Percentiles rank a stretch among this genome's conserved stretches.
These are phyloP conservation scores for Bryoglossum gracile DNA, from an alignment of 495 filamentous ascomycete genomes.

Conservation along the genomic window DNA sequence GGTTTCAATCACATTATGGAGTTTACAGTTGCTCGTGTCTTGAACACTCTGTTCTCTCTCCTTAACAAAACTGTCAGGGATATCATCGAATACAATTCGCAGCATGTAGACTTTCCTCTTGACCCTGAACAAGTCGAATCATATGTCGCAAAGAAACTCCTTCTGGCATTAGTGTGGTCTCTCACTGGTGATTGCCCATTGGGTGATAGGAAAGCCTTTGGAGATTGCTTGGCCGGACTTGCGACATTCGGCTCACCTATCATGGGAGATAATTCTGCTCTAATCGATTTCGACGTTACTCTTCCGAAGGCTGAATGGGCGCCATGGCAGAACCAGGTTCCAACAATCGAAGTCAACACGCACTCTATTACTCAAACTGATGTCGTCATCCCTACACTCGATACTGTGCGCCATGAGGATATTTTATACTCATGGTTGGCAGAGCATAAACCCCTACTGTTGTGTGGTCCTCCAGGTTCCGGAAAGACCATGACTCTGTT, in stretches of 20 bases:
- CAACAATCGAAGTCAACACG: constrained; percentile 90
- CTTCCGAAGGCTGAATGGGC: constrained; percentile 83
- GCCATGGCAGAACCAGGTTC: constrained; percentile 90
- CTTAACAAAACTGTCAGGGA: constrained; percentile 88
- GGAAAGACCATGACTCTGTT: constrained; percentile 99
- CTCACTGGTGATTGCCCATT: constrained; percentile 93
- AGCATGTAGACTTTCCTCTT: constrained; percentile 89
- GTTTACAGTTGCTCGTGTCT: constrained; percentile 79
- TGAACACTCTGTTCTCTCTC: constrained; percentile 91
- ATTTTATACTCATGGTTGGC: constrained; percentile 98
- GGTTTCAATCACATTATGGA: constrained; percentile 96
- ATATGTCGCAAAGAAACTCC: constrained; percentile 85
- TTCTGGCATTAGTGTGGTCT: constrained; percentile 88
- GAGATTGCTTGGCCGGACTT: constrained; percentile 68
- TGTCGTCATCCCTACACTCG: constrained; percentile 92
- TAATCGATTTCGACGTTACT: constrained; percentile 91
- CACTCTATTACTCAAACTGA: constrained; percentile 96
- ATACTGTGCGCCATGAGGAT: constrained; percentile 96
- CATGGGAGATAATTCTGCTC: constrained; percentile 61
- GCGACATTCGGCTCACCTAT: constrained; percentile 81
- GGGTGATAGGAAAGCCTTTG: constrained; percentile 78
- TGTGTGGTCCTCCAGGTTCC: constrained; percentile 95
- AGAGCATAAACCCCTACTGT: constrained; percentile 91
- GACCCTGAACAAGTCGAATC: constrained; percentile 81
- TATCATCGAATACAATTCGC: constrained; percentile 89